Percentiles rank a stretch among this genome's conserved stretches.
These are phyloP conservation scores for Westerdykella sp. DNA, from an alignment of 2,329 filamentous ascomycete genomes.

Conservation along the genomic window DNA sequence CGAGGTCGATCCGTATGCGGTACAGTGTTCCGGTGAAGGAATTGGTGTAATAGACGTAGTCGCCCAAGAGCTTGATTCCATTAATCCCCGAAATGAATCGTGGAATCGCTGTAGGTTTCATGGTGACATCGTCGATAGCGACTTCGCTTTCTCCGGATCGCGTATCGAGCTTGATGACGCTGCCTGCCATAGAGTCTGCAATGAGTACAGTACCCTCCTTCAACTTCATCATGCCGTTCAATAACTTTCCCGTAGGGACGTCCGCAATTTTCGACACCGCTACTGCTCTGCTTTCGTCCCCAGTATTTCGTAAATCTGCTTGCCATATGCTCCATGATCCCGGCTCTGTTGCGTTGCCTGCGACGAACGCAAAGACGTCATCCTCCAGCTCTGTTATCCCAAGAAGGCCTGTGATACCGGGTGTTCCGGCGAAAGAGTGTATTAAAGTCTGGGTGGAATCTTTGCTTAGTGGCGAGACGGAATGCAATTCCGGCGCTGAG, in stretches of 20 bases:
- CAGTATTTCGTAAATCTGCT: slow-evolving; percentile 8
- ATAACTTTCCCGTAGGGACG: slow-evolving; percentile 7
- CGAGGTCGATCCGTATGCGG: slow-evolving; percentile 11
- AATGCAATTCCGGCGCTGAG: slow-evolving; percentile 27
- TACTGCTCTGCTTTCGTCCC: not conserved
- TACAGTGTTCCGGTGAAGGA: slow-evolving; percentile 5
- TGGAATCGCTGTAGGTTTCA: slow-evolving; percentile 8
- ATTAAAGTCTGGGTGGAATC: slow-evolving; percentile 13
- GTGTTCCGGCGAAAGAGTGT: slow-evolving; percentile 17
- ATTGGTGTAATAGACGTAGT: slow-evolving; percentile 19
- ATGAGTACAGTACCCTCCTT: slow-evolving; percentile 14
- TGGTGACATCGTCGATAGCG: slow-evolving; percentile 9
- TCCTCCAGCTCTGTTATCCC: slow-evolving; percentile 34
- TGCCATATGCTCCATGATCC: slow-evolving; percentile 13
- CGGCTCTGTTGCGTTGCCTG: slow-evolving; percentile 8
- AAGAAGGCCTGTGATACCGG: slow-evolving; percentile 17
- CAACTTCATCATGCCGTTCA: slow-evolving; percentile 21
- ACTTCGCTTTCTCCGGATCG: slow-evolving; percentile 6
- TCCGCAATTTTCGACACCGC: slow-evolving; percentile 10
- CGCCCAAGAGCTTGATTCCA: slow-evolving; percentile 13
- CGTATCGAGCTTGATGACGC: slow-evolving; percentile 11
- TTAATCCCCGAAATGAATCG: slow-evolving; percentile 16
- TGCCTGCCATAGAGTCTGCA: slow-evolving; percentile 17
- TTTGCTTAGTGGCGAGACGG: slow-evolving; percentile 25
- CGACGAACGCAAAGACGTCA: slow-evolving; percentile 32